Evolutionary conservation across 202 grass and related monocot species (phyloP), one percentile per base, ranked within the genome.

Genomic region (Eragrostis tef): DNA sequence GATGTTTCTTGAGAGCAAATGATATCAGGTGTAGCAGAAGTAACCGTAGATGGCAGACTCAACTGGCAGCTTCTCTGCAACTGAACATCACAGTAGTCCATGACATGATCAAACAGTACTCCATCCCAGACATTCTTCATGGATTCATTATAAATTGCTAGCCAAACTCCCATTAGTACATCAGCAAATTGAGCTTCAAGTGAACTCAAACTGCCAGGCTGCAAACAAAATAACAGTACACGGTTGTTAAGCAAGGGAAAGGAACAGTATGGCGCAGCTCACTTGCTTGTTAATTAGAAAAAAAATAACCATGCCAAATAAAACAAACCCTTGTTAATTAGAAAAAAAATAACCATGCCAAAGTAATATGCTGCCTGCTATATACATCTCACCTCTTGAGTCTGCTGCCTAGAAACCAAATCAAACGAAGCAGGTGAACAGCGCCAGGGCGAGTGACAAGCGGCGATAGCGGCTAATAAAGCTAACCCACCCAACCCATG

Each of bases 121-220:
- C 25, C 74, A 36, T 87, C 85, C 92, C 90, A 95, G 43, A 91
- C 15, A 91, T 86, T 84, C 73, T 86, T 94, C 90, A 98, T 95
- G 48, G 86, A 83, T 68, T 95, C 88, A 26, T 95, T 76, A 81
- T 98, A 87, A 75, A 93, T 52, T 71, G 73, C 86, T 86, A 86
- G 43, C 69, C 70, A 74, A 70, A 90, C 83, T 82, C 87, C 62
- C 76, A 84, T 79, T 57, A 95, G 53, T 65, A 88, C 52, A 74
- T 85, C 86, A 85, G 74, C 49, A 70, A 70, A 36, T 77, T 71
- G 79, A 31, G 29, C 29, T 31, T 31, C 29, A 31, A 31, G 29
- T 31, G 29, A 31, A 31, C 66, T 79, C 61, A 80, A 46, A 85
- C 58, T 75, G 22, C 79, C 29, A 53, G 47, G 46, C 86, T 88